These are phyloP conservation scores for Irineochytrium annulatum DNA, from an alignment of 192 early-diverging fungal genomes.

Conservation along the genomic window DNA sequence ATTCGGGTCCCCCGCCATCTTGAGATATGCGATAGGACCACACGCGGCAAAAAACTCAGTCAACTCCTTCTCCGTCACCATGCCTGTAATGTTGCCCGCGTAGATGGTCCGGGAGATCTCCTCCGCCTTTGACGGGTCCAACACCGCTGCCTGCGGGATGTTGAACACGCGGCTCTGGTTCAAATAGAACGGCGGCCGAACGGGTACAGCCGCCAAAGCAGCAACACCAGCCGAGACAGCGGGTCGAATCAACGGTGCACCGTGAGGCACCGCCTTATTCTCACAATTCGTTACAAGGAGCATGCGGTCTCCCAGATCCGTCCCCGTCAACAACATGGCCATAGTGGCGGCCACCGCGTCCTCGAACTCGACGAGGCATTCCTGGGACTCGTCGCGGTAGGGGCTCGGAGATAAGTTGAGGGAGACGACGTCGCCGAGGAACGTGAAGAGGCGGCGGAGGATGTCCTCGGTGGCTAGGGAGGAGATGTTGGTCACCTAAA, in stretches of 20 bases:
- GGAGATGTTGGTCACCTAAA: constrained; percentile 63
- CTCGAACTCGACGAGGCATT: constrained; percentile 58
- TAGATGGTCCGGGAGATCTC: constrained; percentile 76
- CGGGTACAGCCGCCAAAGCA: constrained; percentile 19
- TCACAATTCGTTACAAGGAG: constrained; percentile 45
- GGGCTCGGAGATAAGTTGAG: constrained; percentile 42
- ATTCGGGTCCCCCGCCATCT: constrained; percentile 70
- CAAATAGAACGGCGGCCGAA: constrained; percentile 39
- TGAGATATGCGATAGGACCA: constrained; percentile 66
- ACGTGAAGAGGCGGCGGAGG: constrained; percentile 53
- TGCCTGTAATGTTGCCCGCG: constrained; percentile 63
- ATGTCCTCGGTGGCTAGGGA: constrained; percentile 51
- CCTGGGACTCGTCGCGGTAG: constrained; percentile 38
- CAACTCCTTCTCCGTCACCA: constrained; percentile 57
- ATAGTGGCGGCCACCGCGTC: constrained; percentile 40
- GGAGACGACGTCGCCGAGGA: constrained; percentile 48
- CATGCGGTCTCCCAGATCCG: constrained; percentile 61
- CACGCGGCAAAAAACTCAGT: constrained; percentile 56
- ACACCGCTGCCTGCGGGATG: constrained; percentile 39
- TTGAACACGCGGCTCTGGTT: constrained; percentile 34
- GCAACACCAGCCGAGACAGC: constrained; percentile 8
- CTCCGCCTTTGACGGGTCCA: constrained; percentile 65
- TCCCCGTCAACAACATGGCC: constrained; percentile 64
- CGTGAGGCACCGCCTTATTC: constrained; percentile 2
- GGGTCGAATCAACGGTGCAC: constrained; percentile 4